Evolutionary conservation across 2,329 filamentous ascomycete genomes (phyloP), one percentile per base, ranked within the genome.

Genomic region (Colletotrichum sp.): DNA sequence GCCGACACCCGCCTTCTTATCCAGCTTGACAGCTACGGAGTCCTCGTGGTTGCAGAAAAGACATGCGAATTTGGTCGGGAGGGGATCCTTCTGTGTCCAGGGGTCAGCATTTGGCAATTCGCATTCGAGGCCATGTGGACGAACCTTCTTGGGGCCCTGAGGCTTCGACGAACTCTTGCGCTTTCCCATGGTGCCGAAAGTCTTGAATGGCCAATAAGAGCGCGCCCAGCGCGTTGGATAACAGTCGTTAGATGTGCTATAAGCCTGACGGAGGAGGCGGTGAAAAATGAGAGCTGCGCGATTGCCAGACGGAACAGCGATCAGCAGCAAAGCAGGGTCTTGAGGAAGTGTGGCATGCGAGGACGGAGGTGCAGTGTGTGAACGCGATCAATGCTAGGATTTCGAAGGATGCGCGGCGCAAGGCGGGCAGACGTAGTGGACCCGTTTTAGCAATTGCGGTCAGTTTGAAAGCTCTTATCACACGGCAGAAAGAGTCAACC

Each of bases 1-100:
- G 63, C 96, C 97, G 49, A 98, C 91, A 68, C 95, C 95, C 32
- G 92, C 89, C 84, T 99, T 99, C 89, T 98, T 98, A 84, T 99
- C 96, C 67, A 99, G 90, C 85, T 98, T 97, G 79, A 98, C 95
- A 32, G 92, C 91, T 69, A 99, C 95, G 0, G 96, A 95, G 79
- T 95, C 97, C 84, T 99, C 97, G 86, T 99, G 96, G 85, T 98
- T 99, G 90, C 97, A 99, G 87, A 99, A 99, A 62, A 99, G 93
- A 84, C 97, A 99, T 73, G 96, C 95, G 85, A 99, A 99, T n/a
- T 92, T 92, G 4, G 95, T 96, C 5, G 94, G 90, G 21, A 97
- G 90, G 55, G 92, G 91, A 80, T 96, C 94, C 83, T 90, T 87
- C 93, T 94, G 79, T 76, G 57, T 71, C 5, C 55, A 13, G 44